phyloP scores from a whole-genome alignment of 305 asterid genomes.

The Ruellia speciosa region DNA sequence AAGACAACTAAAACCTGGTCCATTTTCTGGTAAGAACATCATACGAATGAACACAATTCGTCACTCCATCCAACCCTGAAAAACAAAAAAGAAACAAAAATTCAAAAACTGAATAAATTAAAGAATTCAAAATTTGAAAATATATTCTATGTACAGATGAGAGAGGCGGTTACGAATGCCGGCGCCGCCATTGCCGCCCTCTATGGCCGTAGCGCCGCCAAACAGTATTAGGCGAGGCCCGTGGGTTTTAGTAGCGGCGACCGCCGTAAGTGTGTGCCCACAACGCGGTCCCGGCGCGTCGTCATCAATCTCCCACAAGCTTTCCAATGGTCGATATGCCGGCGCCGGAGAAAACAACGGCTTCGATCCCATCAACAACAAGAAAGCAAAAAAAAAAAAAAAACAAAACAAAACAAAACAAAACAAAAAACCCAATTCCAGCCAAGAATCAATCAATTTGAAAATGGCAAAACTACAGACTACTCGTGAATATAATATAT shows the following conservation, averaged over 20 bases:
- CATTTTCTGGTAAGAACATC: conserved; percentile 92
- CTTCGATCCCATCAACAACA: conserved; percentile 76
- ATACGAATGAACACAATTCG: conserved; percentile 75
- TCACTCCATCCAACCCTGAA: conserved; percentile 91
- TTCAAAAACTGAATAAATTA: neutral
- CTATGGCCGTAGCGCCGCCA: conserved; percentile 98
- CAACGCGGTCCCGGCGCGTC: conserved; percentile 97
- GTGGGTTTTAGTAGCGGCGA: conserved; percentile 77
- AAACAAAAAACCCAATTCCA: neutral
- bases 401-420: too few species aligned
- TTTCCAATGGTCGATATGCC: conserved; percentile 61
- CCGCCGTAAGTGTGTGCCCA: conserved; percentile 90
- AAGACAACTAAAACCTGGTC: conserved; percentile 49
- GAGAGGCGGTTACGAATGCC: conserved; percentile 55
- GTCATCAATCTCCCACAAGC: conserved; percentile 81
- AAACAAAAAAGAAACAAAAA: conserved; percentile 12
- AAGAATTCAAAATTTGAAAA: neutral
- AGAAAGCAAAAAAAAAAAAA: too few species aligned
- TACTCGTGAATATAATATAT: neutral
- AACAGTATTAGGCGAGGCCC: conserved; percentile 61
- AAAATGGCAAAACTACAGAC: neutral
- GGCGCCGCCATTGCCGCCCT: conserved; percentile 73
- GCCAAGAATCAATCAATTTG: neutral
- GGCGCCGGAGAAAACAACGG: conserved; percentile 92
- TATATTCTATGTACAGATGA: too few species aligned